These are phyloP conservation scores for Tetradesmus obliquus DNA, from an alignment of 139 green algal species.

Conservation along the genomic window DNA sequence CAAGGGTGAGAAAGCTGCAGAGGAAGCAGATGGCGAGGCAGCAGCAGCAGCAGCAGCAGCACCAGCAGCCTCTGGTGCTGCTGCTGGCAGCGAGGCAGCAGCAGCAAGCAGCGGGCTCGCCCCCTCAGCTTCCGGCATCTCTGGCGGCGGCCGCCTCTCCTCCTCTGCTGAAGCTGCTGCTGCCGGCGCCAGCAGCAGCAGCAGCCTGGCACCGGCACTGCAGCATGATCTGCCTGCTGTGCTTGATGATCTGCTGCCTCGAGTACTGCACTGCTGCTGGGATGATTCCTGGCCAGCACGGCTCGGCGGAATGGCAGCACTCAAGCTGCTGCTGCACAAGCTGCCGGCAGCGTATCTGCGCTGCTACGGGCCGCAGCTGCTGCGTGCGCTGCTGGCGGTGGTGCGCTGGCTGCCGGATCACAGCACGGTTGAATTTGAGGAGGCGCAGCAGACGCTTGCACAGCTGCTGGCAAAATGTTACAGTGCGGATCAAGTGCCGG, in stretches of 20 bases:
- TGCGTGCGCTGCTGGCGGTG: slow-evolving; percentile 81
- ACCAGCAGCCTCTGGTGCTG: background rate
- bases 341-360: slow-evolving; percentile 68
- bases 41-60: background rate
- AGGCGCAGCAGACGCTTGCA: slow-evolving; percentile 57
- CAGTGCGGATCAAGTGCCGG: slow-evolving; percentile 4
- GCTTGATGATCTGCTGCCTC: slow-evolving; percentile 82
- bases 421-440: slow-evolving; percentile 64
- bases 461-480: slow-evolving; percentile 58
- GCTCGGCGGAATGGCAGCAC: slow-evolving; percentile 78
- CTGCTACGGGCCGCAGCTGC: slow-evolving; percentile 49
- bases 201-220: slow-evolving; percentile 7
- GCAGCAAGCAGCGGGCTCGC: background rate
- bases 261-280: slow-evolving; percentile 92
- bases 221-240: slow-evolving; percentile 66
- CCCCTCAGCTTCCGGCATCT: background rate
- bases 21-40: background rate
- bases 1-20: background rate
- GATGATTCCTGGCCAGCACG: slow-evolving; percentile 83
- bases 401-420: slow-evolving; percentile 81
- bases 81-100: background rate
- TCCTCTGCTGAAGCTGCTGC: background rate
- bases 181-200: slow-evolving; percentile 13
- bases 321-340: slow-evolving; percentile 44
- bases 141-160: no score